Evolutionary conservation across 192 early-diverging fungal genomes (phyloP).

Genomic region (Mortierella claussenii): DNA sequence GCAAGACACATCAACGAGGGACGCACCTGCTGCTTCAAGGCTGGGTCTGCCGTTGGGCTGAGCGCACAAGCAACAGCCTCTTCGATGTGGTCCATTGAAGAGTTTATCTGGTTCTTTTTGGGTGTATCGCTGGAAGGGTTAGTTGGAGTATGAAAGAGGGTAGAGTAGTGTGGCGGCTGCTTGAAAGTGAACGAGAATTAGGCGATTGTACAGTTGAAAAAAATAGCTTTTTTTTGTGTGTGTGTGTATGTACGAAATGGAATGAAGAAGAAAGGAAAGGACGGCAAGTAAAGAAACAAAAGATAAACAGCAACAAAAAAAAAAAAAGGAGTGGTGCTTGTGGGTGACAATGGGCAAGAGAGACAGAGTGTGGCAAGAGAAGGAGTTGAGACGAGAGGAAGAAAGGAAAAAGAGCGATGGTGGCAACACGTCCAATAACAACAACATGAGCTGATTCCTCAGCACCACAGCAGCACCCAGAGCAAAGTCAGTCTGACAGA

Average conservation of each 20-base stretch:
- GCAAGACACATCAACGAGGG: not conserved
- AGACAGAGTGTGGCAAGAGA: too few relatives aligned
- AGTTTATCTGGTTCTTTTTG: too few relatives aligned
- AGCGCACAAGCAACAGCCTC: conserved; percentile 83
- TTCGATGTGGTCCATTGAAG: conserved; percentile 82
- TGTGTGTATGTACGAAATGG: not conserved
- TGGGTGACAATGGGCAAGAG: not conserved
- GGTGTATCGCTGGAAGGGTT: too few relatives aligned
- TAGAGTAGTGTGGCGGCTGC: too few relatives aligned
- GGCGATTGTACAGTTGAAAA: too few relatives aligned
- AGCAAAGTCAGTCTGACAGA: too few relatives aligned
- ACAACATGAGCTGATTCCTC: too few relatives aligned
- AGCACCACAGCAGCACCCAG: too few relatives aligned
- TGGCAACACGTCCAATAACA: too few relatives aligned
- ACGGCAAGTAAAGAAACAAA: not conserved
- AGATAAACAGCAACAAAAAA: not conserved
- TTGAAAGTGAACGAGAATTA: too few relatives aligned
- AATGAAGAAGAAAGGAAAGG: conserved; percentile 3
- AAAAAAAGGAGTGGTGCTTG: not conserved
- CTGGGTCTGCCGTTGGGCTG: conserved; percentile 73
- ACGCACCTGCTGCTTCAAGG: conserved; percentile 79
- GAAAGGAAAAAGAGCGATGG: conserved; percentile 4
- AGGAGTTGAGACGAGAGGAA: too few relatives aligned
- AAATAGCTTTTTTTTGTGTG: conserved; percentile 4
- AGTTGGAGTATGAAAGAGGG: too few relatives aligned